Evolutionary conservation across 148 eudicot genomes (phyloP), one percentile per base, ranked within the genome.

Genomic region (Nepenthes gracilis): DNA sequence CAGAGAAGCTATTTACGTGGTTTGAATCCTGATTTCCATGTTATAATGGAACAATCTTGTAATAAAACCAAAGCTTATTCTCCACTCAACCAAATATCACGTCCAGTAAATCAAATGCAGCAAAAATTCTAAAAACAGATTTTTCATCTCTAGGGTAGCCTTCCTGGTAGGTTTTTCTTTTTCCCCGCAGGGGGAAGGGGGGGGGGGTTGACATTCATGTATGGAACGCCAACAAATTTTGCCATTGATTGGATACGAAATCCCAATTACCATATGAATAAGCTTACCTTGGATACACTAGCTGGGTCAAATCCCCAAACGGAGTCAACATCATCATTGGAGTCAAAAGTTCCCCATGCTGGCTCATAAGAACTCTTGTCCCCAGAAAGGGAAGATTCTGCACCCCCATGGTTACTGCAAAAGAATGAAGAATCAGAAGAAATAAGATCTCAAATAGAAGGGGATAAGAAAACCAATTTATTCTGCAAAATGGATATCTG

Each of bases 361-460:
- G 84, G 87, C 69, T 80, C 93, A 71, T 86, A 87, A 71, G 68
- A 78, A 55, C 65, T 67, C 79, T 68, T 93, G 23, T 81, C 82
- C 68, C 75, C 84, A 49, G 88, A 79, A 60, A 76, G 43, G 54
- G 76, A 75, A 68, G 84, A 70, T 71, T 77, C 88, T 50, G 71
- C 71, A 61, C 69, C 80, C 58, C 75, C 71, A 37, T 57, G 70
- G 69, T 89, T 85, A 67, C 99, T 89, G 82, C 77, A 78, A 11
- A 54, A 66, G 53, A 57, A 65, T 43, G 36, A 15, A 55, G 36
- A 54, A 64, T 12, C 10, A 32, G 12, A 53, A 13, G 40, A 53
- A 54, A 5, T 53, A 63, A 38, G 33, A 51, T 8, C 58, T 49
- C 53, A 49, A 12, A 49, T 11, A 49, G 53, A n/a, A 49, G 53